These are phyloP conservation scores for Fraxinus platypoda DNA, from an alignment of 305 asterid genomes.

Conservation along the genomic window DNA sequence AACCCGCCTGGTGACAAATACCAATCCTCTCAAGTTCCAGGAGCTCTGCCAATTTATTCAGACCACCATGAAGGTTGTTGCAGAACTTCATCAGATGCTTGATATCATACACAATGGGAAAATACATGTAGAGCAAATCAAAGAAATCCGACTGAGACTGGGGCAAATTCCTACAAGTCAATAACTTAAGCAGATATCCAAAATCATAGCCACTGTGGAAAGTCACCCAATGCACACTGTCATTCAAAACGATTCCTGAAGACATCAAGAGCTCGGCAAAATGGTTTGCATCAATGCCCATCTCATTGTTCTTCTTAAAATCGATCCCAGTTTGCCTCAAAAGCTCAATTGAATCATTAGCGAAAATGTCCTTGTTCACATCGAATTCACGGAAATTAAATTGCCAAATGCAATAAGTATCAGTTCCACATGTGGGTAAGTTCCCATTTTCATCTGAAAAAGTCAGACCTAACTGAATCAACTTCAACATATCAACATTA, in stretches of 20 bases:
- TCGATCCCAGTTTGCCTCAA: constrained; percentile 48
- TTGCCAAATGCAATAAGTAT: constrained; percentile 48
- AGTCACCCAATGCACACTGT: constrained; percentile 47
- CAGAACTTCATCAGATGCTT: constrained; percentile 61
- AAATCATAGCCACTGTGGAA: constrained; percentile 60
- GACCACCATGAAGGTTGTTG: constrained; percentile 54
- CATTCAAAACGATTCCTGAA: constrained; percentile 51
- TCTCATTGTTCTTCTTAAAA: constrained; percentile 48
- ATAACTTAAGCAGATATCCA: constrained; percentile 51
- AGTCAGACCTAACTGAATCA: constrained; percentile 54
- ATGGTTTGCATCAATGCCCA: constrained; percentile 39
- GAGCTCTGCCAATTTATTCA: constrained; percentile 52
- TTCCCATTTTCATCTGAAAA: constrained; percentile 53
- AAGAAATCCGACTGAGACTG: constrained; percentile 44
- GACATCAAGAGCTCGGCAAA: constrained; percentile 59
- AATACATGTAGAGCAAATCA: constrained; percentile 39
- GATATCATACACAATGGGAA: constrained; percentile 48
- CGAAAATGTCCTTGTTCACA: constrained; percentile 40
- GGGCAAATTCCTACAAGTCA: constrained; percentile 45
- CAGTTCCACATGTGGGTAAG: constrained; percentile 44
- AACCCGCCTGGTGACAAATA: constrained; percentile 54
- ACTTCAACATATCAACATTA: constrained; percentile 54
- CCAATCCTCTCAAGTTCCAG: constrained; percentile 50
- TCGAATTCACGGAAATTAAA: constrained; percentile 56
- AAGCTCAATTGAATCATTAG: constrained; percentile 52